Evolutionary conservation across 2,329 filamentous ascomycete genomes (phyloP).

Genomic region (Phoma sp.): DNA sequence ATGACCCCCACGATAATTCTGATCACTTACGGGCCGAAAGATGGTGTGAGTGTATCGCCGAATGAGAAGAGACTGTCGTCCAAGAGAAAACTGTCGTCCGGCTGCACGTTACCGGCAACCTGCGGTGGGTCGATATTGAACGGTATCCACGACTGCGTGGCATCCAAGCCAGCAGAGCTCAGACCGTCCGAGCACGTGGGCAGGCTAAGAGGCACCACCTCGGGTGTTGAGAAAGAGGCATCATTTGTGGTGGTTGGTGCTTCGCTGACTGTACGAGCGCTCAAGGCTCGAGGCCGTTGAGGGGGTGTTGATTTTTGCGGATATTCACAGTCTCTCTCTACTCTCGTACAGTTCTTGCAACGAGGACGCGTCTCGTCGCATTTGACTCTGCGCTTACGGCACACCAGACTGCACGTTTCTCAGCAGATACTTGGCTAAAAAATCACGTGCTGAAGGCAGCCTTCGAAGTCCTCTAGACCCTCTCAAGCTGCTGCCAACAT

Average conservation of each 20-base stretch:
- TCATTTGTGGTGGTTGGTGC: not conserved
- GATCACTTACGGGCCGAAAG: slow-evolving; percentile 46
- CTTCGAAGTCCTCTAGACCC: not conserved
- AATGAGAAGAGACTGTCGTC: slow-evolving; percentile 35
- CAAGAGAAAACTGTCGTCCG: slow-evolving; percentile 33
- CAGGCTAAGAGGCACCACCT: slow-evolving; percentile 4
- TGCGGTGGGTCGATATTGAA: slow-evolving; percentile 19
- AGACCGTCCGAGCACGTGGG: slow-evolving; percentile 5
- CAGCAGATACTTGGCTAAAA: not conserved
- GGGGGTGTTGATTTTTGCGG: slow-evolving; percentile 17
- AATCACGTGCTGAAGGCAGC: not conserved
- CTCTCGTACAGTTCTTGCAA: slow-evolving; percentile 54
- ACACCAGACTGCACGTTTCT: slow-evolving; percentile 47
- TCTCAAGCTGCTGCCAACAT: not conserved
- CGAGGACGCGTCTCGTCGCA: slow-evolving; percentile 56
- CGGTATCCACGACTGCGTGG: slow-evolving; percentile 23
- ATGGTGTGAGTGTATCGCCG: slow-evolving; percentile 40
- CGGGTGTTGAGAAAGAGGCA: slow-evolving; percentile 3
- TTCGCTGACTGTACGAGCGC: slow-evolving; percentile 17
- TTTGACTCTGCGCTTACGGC: slow-evolving; percentile 58
- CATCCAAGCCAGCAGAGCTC: slow-evolving; percentile 12
- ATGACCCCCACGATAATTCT: not conserved
- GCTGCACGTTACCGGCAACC: slow-evolving; percentile 27
- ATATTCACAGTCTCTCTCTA: slow-evolving; percentile 51
- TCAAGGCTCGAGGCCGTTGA: slow-evolving; percentile 19